Evolutionary conservation across 352 stramenopile genomes (phyloP), one percentile per base, ranked within the genome.

Genomic region (Globisporangium apiculatum): DNA sequence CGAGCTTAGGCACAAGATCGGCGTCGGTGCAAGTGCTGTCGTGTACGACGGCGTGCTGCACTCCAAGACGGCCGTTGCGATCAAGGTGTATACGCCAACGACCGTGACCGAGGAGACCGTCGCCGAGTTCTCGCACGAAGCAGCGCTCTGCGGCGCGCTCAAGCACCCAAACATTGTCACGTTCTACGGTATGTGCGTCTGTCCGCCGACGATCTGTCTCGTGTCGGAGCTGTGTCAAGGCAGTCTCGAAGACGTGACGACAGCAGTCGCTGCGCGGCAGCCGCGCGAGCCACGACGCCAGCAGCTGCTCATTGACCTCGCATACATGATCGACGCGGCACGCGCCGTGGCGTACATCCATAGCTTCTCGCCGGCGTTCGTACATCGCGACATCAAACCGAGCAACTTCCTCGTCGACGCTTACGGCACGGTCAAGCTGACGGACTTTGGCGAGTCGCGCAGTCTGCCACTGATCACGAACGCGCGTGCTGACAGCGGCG

Each of bases 161-260:
- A 4, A 63, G 5, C 45, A 49, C n/a, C 45, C 84, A 1, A 94
- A 94, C 61, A 83, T 94, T 48, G 76, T 90, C 58, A 79, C 73
- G 56, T 94, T 94, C 63, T 87, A 89, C 49, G 84, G 82, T 24
- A 87, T 94, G 75, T 94, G 84, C 51, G 76, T 94, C 14, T 49
- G 15, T 31, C 77, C 77, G 5, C 77, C 77, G 7, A 86, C 73
- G 1, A 86, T 87, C 60, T 84, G 75, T 24, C 55, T 87, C 12
- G 72, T 86, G 0, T 85, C 74, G 2, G 80, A 90, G 57, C 69
- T 89, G 14, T 91, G 81, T 42, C 60, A 76, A 14, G 75, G 71
- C 10, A 86, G 66, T 54, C 61, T 91, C 10, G 74, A 79, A 14
- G 76, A 86, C 40, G 58, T 89, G 38, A 73, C 68, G 0, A 58